Conservation (phyloP, 2,329 filamentous ascomycete genomes). For the Trichoderma aggressivum region DNA sequence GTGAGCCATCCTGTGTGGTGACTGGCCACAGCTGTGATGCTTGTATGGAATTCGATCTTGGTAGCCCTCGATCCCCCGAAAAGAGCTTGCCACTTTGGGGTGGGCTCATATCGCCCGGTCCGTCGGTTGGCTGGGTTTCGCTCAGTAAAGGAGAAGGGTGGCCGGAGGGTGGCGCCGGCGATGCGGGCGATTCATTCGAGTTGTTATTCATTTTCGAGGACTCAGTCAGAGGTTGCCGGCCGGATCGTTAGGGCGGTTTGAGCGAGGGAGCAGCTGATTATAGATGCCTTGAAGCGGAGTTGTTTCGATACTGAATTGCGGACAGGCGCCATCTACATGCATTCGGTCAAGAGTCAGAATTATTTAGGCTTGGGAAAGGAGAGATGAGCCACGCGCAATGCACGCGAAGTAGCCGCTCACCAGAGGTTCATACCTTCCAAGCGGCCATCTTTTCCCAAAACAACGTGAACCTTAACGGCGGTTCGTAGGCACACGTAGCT, state of each 20-base stretch:
- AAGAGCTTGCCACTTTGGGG: not conserved
- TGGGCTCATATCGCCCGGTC: not conserved
- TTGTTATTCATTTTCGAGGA: not conserved
- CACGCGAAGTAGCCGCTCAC: not conserved
- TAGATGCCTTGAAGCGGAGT: not conserved
- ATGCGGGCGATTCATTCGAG: not conserved
- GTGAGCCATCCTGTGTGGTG: not conserved
- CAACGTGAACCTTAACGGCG: no score
- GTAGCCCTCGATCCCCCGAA: not conserved
- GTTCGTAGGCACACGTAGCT: not conserved
- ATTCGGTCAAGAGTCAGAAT: not conserved
- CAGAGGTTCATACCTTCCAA: not conserved
- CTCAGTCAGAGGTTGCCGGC: not conserved
- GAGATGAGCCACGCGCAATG: not conserved
- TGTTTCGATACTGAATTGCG: not conserved
- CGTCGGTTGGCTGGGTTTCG: not conserved
- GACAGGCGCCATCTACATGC: no score
- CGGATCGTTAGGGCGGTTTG: not conserved
- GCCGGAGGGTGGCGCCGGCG: not conserved
- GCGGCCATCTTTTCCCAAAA: no score
- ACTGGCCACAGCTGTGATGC: not conserved
- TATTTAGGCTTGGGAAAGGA: not conserved
- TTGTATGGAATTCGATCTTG: slow-evolving; percentile 3
- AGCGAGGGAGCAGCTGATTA: not conserved
- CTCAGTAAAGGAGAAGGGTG: not conserved